Evolutionary conservation across 2,329 filamentous ascomycete genomes (phyloP).

Genomic region (Cladobotryum mycophilum): DNA sequence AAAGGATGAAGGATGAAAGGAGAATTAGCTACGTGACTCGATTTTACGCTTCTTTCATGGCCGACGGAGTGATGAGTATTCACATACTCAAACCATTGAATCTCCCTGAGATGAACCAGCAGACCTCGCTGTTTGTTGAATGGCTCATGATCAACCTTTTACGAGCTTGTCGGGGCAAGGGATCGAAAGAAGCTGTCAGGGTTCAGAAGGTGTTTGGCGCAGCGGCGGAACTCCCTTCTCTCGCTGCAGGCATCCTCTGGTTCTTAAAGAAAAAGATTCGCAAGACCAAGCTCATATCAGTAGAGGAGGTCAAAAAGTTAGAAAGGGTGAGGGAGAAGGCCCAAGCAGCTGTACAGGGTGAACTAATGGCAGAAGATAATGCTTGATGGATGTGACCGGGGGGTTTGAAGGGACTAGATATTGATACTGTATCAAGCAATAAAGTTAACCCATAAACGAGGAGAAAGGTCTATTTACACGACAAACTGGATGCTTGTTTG

Average conservation of each 20-base stretch:
- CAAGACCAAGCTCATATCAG: conserved; percentile 51
- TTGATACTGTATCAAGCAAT: too few species aligned
- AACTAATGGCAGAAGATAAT: conserved; percentile 6
- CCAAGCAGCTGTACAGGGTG: conserved; percentile 22
- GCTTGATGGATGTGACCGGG: too few species aligned
- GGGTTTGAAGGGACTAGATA: too few species aligned
- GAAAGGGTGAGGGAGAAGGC: conserved; percentile 28
- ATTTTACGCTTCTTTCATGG: conserved; percentile 48
- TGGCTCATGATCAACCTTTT: conserved; percentile 72
- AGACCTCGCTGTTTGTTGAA: conserved; percentile 73
- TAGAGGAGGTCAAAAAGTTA: conserved; percentile 43
- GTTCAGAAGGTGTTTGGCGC: conserved; percentile 62
- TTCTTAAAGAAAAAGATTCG: conserved; percentile 71
- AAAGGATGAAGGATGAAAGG: conserved; percentile 41
- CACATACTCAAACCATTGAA: conserved; percentile 63
- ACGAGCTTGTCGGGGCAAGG: conserved; percentile 49
- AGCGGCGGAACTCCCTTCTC: conserved; percentile 56
- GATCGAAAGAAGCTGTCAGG: conserved; percentile 45
- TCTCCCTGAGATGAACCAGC: conserved; percentile 68
- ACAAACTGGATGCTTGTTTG: too few species aligned
- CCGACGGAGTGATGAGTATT: conserved; percentile 39
- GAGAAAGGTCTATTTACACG: too few species aligned
- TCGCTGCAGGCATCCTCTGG: conserved; percentile 70
- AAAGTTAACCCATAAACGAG: too few species aligned
- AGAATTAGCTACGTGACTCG: conserved; percentile 48